A percentile compares a stretch with the other conserved stretches of the same genome.
phyloP scores from a whole-genome alignment of 78 protist genomes.

The Abeoforma whisleri region DNA sequence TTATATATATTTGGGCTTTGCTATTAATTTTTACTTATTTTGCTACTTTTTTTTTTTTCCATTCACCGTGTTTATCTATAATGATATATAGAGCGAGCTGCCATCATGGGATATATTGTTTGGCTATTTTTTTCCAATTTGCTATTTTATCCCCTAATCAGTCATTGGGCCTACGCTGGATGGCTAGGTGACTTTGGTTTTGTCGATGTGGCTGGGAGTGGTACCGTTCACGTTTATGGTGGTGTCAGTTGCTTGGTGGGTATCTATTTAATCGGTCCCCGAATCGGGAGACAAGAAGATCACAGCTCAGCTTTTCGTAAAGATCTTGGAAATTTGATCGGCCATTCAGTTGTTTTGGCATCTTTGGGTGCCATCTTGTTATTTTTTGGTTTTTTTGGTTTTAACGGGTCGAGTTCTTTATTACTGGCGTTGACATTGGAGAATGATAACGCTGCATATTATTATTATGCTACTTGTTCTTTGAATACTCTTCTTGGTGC shows the following conservation, averaged over 20 bases:
- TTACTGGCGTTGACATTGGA: background rate
- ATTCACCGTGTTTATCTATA: too few species aligned
- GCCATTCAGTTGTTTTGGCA: background rate
- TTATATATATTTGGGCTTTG: too few species aligned
- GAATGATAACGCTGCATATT: too few species aligned
- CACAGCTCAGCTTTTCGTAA: too few species aligned
- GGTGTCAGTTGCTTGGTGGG: background rate
- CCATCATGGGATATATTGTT: background rate
- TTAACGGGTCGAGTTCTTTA: background rate
- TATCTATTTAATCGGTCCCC: background rate
- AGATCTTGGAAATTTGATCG: too few species aligned
- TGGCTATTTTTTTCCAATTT: background rate
- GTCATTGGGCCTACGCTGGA: conserved; percentile 17
- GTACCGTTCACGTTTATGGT: conserved; percentile 21
- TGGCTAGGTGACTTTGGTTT: conserved; percentile 19
- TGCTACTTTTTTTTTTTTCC: too few species aligned
- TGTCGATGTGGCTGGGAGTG: conserved; percentile 19
- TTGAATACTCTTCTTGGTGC: too few species aligned
- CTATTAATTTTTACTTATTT: too few species aligned
- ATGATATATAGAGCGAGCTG: conserved; percentile 5
- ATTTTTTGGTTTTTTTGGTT: background rate
- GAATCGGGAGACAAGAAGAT: too few species aligned
- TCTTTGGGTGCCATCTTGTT: conserved; percentile 18
- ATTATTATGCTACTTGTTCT: too few species aligned
- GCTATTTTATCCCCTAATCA: background rate